Evolutionary conservation across 2,329 filamentous ascomycete species (phyloP).

Genomic region (Periglandula ipomoeae): DNA sequence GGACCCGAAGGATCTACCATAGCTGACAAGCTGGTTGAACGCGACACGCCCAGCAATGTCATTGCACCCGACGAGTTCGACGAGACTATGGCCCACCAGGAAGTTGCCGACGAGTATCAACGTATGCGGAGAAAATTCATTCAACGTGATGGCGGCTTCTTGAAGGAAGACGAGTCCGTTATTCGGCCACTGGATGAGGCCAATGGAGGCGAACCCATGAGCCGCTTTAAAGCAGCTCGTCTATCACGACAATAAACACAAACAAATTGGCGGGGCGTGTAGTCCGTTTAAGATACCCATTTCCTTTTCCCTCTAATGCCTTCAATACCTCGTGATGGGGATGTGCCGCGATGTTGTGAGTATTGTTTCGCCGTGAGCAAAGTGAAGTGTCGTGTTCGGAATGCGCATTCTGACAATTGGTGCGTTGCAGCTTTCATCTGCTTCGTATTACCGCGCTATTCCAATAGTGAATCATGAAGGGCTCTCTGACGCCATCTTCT

Average conservation of each 20-base stretch:
- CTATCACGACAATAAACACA: slow-evolving; percentile 40
- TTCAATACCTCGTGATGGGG: not conserved
- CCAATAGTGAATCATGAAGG: slow-evolving; percentile 45
- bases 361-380: slow-evolving; percentile 7
- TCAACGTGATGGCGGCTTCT: slow-evolving; percentile 72
- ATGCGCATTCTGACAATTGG: slow-evolving; percentile 37
- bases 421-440: slow-evolving; percentile 47
- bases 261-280: not conserved
- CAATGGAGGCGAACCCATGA: slow-evolving; percentile 55
- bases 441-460: slow-evolving; percentile 43
- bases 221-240: slow-evolving; percentile 65
- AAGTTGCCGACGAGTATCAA: slow-evolving; percentile 78
- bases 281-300: not conserved
- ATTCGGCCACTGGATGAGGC: slow-evolving; percentile 60
- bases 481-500: slow-evolving; percentile 50
- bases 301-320: not conserved
- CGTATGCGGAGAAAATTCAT: slow-evolving; percentile 75
- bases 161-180: slow-evolving; percentile 58
- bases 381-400: slow-evolving; percentile 11
- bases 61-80: slow-evolving; percentile 58
- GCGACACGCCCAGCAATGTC: slow-evolving; percentile 26
- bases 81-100: slow-evolving; percentile 57
- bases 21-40: slow-evolving; percentile 50
- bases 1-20: slow-evolving; percentile 47
- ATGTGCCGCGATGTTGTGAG: not conserved